A percentile compares a stretch with the other conserved stretches of the same genome.
These are phyloP conservation scores for Secale cereale DNA, from an alignment of 176 grass and related monocot species.

Conservation along the genomic window DNA sequence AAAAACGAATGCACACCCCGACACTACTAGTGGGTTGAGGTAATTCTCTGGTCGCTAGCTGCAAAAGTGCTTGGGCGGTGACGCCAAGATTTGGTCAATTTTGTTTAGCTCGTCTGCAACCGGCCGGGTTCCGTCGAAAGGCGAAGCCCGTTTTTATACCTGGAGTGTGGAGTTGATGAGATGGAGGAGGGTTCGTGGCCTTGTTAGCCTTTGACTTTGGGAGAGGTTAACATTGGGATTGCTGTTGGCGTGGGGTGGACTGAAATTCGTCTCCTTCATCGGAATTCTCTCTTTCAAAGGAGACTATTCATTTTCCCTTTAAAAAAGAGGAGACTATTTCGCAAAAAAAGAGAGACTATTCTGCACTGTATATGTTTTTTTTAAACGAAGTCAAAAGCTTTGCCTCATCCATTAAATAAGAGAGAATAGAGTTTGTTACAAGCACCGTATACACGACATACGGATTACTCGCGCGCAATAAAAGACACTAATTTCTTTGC, in stretches of 20 bases:
- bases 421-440: too few species aligned
- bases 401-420: too few species aligned
- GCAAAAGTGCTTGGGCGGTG: constrained; percentile 30
- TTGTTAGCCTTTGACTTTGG: not conserved
- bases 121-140: not conserved
- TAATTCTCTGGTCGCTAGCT: not conserved
- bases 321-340: too few species aligned
- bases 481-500: too few species aligned
- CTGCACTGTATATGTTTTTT: not conserved
- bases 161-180: not conserved
- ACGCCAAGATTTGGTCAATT: constrained; percentile 30
- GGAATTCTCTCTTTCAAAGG: not conserved
- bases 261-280: not conserved
- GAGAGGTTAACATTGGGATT: not conserved
- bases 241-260: not conserved
- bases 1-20: too few species aligned
- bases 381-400: too few species aligned
- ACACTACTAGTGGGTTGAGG: not conserved
- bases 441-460: too few species aligned
- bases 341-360: too few species aligned
- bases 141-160: not conserved
- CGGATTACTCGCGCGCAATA: too few species aligned
- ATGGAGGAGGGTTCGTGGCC: constrained; percentile 25
- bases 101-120: constrained; percentile 13
- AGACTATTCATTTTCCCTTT: not conserved